Evolutionary conservation across 306 rosid genomes (phyloP), one percentile per base, ranked within the genome.

Genomic region (Acacia acuminata): DNA sequence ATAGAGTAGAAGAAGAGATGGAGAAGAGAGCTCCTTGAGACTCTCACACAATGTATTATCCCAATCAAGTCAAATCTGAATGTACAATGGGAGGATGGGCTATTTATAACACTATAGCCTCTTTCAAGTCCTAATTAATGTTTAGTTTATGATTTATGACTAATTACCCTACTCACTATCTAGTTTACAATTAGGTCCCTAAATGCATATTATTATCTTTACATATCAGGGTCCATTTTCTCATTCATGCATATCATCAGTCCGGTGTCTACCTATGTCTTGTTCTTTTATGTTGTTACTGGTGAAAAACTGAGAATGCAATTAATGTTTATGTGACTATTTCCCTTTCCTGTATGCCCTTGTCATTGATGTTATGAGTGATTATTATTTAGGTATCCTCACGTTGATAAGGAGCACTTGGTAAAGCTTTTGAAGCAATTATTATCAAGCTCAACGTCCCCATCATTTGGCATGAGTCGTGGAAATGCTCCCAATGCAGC

Each of bases 381-480:
- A 63, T 63, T 70, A 51, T 81, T 81, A 56, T 79, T 12, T 85
- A 96, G 99, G 97, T 96, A 86, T 85, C 92, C 98, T 64, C 97
- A 96, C 81, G 81, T 96, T 79, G 92, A 90, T 82, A 89, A 90
- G 87, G 94, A 96, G 80, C 99, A 96, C 88, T 85, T 96, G 89
- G 84, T 92, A 88, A 94, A 92, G 88, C 97, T 96, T 86, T 88
- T 96, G 91, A 96, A 91, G 89, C 98, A 96, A 81, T 86, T 96
- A 90, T 71, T 96, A 60, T 82, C 87, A 78, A 89, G 83, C 78
- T 81, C 48, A 72, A 83, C 90, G 78, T 86, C 93, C 60, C 90
- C 94, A 80, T 87, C 93, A 44, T 76, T 83, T 80, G 87, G 89
- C 81, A 70, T 81, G 83, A 81, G 77, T 74, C 77, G 85, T 83